Percentiles rank a stretch among this genome's conserved stretches.
These are phyloP conservation scores for Candida mattraensis DNA, from an alignment of 805 yeast species.

Conservation along the genomic window DNA sequence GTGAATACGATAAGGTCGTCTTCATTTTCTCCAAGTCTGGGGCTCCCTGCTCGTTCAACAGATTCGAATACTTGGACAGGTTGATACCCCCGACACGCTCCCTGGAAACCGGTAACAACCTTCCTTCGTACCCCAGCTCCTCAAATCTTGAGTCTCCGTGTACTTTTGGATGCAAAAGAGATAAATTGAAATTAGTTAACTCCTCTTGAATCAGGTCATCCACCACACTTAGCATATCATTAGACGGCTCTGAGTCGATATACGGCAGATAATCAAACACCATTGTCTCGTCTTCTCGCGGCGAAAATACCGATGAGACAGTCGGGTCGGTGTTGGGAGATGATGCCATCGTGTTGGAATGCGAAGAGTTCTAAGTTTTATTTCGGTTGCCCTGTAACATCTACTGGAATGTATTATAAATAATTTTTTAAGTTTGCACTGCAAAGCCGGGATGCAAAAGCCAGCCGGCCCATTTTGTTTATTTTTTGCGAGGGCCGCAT, in stretches of 20 bases:
- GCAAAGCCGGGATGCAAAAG: no score
- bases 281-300: constrained; percentile 5
- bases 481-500: no score
- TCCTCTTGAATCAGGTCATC: constrained; percentile 25
- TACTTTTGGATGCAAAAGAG: constrained; percentile 17
- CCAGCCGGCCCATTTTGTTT: no score
- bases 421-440: constrained; percentile 6
- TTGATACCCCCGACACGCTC: constrained; percentile 18
- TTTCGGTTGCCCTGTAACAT: background rate
- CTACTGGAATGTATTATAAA: background rate
- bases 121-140: constrained; percentile 1
- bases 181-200: constrained; percentile 14
- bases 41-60: constrained; percentile 14
- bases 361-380: background rate
- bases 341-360: background rate
- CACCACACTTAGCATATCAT: constrained; percentile 18
- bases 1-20: constrained; percentile 41
- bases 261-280: constrained; percentile 25
- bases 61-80: constrained; percentile 20
- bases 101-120: constrained; percentile 7
- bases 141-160: no score
- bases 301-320: constrained; percentile 1
- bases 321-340: constrained; percentile 4
- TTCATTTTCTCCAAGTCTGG: constrained; percentile 28
- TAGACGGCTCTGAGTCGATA: constrained; percentile 24